Conservation (phyloP, 805 yeast species). For the Wickerhamiella siamensis region DNA sequence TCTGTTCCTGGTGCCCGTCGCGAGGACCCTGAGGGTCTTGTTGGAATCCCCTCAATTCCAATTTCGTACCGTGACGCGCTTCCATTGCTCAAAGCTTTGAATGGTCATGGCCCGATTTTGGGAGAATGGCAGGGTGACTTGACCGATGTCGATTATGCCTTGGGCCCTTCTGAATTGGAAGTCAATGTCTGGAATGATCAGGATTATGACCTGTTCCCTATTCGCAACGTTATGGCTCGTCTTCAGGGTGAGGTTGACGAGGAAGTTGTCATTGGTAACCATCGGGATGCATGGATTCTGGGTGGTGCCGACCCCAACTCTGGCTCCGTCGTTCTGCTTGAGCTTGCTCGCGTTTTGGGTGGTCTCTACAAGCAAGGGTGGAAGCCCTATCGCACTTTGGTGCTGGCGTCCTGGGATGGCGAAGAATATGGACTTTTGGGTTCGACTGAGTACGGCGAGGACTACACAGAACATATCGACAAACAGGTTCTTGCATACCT, state of each 20-base stretch:
- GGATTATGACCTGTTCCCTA: constrained; percentile 44
- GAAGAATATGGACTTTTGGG: constrained; percentile 63
- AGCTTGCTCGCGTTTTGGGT: constrained; percentile 46
- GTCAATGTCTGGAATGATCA: constrained; percentile 48
- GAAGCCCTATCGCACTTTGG: constrained; percentile 59
- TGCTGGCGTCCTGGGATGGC: constrained; percentile 70
- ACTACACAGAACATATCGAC: constrained; percentile 32
- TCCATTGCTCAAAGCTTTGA: constrained; percentile 45
- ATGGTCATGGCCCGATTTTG: constrained; percentile 37
- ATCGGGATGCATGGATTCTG: constrained; percentile 68
- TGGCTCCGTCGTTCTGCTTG: constrained; percentile 53
- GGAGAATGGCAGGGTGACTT: constrained; percentile 35
- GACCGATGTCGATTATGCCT: constrained; percentile 32
- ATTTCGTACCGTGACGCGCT: constrained; percentile 47
- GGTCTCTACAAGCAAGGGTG: constrained; percentile 42
- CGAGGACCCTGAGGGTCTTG: constrained; percentile 39
- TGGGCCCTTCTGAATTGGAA: constrained; percentile 35
- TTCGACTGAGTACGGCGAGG: constrained; percentile 66
- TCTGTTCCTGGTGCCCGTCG: constrained; percentile 36
- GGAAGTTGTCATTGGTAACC: constrained; percentile 56
- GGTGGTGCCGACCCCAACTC: constrained; percentile 75
- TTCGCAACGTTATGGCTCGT: constrained; percentile 49
- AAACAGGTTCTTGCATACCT: constrained; percentile 48
- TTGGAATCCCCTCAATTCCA: constrained; percentile 58
- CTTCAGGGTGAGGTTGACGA: constrained; percentile 42